Evolutionary conservation across 1,284 basidiomycete genomes (phyloP).

Genomic region (Ceratobasidium sp.): DNA sequence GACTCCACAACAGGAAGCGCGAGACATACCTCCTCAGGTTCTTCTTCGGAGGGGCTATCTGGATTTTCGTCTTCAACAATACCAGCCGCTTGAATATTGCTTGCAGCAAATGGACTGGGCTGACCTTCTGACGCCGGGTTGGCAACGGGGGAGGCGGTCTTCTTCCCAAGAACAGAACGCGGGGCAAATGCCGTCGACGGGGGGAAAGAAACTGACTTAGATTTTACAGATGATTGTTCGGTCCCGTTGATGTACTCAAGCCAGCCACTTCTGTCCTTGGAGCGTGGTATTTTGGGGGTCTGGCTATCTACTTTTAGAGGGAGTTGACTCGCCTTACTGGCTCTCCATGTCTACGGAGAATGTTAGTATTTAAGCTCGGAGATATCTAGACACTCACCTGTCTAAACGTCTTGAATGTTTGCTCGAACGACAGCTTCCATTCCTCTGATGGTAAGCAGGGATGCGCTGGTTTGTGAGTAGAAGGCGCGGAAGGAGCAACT

Average conservation of each 20-base stretch:
- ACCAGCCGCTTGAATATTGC: slow-evolving; percentile 27
- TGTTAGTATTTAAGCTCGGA: slow-evolving; percentile 14
- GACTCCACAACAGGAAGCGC: background rate
- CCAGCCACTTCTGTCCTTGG: slow-evolving; percentile 49
- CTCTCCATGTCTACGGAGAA: slow-evolving; percentile 25
- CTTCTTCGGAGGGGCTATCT: background rate
- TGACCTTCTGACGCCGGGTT: slow-evolving; percentile 6
- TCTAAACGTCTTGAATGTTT: slow-evolving; percentile 43
- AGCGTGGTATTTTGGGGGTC: slow-evolving; percentile 36
- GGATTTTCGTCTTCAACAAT: slow-evolving; percentile 24
- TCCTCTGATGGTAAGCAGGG: slow-evolving; percentile 46
- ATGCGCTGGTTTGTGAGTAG: slow-evolving; percentile 27
- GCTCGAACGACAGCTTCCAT: slow-evolving; percentile 46
- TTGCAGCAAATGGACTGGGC: background rate
- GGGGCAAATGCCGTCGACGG: slow-evolving; percentile 40
- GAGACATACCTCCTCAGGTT: slow-evolving; percentile 12
- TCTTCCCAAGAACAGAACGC: slow-evolving; percentile 23
- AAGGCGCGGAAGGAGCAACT: background rate
- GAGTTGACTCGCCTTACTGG: slow-evolving; percentile 1
- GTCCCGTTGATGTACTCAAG: slow-evolving; percentile 48
- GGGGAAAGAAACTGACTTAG: background rate
- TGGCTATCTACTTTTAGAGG: slow-evolving; percentile 14
- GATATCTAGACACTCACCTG: slow-evolving; percentile 17
- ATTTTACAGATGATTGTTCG: slow-evolving; percentile 3
- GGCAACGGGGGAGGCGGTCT: background rate